Evolutionary conservation across 1,284 basidiomycete species (phyloP).

Genomic region (Malassezia slooffiae): DNA sequence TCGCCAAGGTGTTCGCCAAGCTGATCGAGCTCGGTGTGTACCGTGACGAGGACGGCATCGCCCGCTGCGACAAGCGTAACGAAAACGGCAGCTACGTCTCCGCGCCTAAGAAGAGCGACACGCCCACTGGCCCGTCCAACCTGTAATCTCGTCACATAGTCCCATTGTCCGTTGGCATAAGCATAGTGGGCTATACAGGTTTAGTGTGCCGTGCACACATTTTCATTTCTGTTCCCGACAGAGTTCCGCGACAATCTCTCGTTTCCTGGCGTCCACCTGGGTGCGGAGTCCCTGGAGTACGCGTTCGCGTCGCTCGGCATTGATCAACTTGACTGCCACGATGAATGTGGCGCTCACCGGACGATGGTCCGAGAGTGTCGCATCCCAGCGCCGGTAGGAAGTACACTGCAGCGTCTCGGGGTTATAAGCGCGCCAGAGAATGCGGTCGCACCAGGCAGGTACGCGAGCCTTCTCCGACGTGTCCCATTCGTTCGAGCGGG

Average conservation of each 20-base stretch:
- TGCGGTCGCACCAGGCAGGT: slow-evolving; percentile 92
- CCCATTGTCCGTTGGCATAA: too few relatives aligned
- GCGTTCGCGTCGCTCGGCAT: slow-evolving; percentile 4
- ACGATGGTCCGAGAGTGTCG: slow-evolving; percentile 44
- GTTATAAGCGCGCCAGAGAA: slow-evolving; percentile 62
- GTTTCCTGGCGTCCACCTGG: too few relatives aligned
- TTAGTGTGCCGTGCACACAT: too few relatives aligned
- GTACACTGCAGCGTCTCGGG: slow-evolving; percentile 52
- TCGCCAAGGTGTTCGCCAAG: slow-evolving; percentile 48
- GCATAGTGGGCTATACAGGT: too few relatives aligned
- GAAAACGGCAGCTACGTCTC: slow-evolving; percentile 36
- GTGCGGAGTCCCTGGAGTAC: neutral
- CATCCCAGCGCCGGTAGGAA: slow-evolving; percentile 41
- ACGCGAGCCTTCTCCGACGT: slow-evolving; percentile 73
- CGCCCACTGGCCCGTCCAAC: slow-evolving; percentile 7
- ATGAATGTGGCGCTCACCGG: slow-evolving; percentile 36
- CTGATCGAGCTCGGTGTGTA: slow-evolving; percentile 46
- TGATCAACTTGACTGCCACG: slow-evolving; percentile 18
- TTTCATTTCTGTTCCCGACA: too few relatives aligned
- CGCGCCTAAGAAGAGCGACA: slow-evolving; percentile 37
- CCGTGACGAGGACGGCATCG: slow-evolving; percentile 42
- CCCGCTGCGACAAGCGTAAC: slow-evolving; percentile 31
- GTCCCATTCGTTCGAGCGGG: slow-evolving; percentile 63
- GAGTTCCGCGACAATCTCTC: too few relatives aligned
- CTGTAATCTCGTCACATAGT: too few relatives aligned